phyloP scores from a whole-genome alignment of 2,329 filamentous ascomycete species.

The Cadophora luteo-olivacea region DNA sequence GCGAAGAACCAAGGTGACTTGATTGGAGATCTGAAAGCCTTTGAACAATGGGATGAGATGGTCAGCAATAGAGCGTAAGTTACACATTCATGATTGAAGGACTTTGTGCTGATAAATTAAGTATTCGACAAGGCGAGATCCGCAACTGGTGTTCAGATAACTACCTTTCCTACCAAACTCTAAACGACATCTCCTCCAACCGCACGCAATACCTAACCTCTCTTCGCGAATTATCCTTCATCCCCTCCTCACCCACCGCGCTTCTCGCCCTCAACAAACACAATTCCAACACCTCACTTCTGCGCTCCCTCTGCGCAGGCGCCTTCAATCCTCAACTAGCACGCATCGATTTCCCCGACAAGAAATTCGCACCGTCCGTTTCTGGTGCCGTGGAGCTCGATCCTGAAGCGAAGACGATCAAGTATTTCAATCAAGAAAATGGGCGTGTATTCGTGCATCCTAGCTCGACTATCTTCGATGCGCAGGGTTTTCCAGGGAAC shows the following conservation, averaged over 20 bases:
- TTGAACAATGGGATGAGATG: constrained; percentile 80
- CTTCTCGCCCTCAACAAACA: constrained; percentile 52
- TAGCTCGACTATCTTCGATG: constrained; percentile 83
- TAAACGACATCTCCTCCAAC: constrained; percentile 88
- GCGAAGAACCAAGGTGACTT: constrained; percentile 83
- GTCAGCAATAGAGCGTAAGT: constrained; percentile 57
- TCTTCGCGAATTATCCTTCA: constrained; percentile 84
- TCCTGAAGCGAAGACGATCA: constrained; percentile 89
- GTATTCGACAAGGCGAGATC: constrained; percentile 64
- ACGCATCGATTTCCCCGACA: constrained; percentile 91
- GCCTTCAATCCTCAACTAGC: constrained; percentile 79
- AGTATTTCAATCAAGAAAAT: constrained; percentile 87
- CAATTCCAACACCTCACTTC: constrained; percentile 48
- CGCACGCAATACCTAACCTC: constrained; percentile 85
- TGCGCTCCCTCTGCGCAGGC: constrained; percentile 51
- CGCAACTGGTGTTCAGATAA: constrained; percentile 83
- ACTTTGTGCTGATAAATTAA: constrained; percentile 31
- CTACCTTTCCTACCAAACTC: constrained; percentile 82
- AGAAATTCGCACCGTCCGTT: constrained; percentile 88
- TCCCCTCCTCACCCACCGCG: constrained; percentile 51
- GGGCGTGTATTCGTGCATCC: constrained; percentile 94
- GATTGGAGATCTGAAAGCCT: constrained; percentile 84
- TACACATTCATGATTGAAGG: neutral
- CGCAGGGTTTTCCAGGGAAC: constrained; percentile 76
- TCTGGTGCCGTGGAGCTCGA: constrained; percentile 92